Evolutionary conservation across 345 rosid genomes (phyloP).

Genomic region (Gossypium ekmanianum): DNA sequence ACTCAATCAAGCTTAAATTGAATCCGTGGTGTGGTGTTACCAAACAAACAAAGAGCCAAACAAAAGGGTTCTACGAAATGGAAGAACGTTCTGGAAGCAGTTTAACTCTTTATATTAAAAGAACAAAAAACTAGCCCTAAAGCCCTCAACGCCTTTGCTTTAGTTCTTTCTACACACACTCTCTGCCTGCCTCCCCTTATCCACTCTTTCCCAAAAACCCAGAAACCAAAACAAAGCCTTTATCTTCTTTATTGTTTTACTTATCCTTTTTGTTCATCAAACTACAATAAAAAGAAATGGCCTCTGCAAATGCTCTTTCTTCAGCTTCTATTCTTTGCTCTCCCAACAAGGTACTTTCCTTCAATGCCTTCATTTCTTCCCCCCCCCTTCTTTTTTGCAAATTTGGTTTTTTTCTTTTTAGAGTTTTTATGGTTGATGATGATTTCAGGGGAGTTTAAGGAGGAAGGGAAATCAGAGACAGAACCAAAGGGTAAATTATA

Average conservation of each 20-base stretch:
- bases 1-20: neutral
- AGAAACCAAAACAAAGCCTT: neutral
- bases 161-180: neutral
- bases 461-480: constrained; percentile 51
- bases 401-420: neutral
- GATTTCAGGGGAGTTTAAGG: constrained; percentile 42
- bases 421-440: neutral
- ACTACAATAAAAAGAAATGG: constrained; percentile 36
- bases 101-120: constrained; percentile 15
- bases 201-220: constrained; percentile 21
- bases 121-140: constrained; percentile 42
- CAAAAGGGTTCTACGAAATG: constrained; percentile 17
- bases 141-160: neutral
- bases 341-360: constrained; percentile 51
- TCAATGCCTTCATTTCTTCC: neutral
- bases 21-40: neutral
- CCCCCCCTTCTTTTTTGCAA: neutral
- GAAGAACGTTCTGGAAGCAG: constrained; percentile 34
- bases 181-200: constrained; percentile 30
- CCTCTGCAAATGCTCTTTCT: constrained; percentile 80
- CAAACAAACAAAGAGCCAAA: neutral
- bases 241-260: neutral
- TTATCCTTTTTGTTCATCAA: neutral
- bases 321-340: constrained; percentile 67
- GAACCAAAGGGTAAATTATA: constrained; percentile 42